A percentile compares a stretch with the other conserved stretches of the same genome.
phyloP scores from a whole-genome alignment of 768 basidiomycete genomes.

The Amanita rimosa region DNA sequence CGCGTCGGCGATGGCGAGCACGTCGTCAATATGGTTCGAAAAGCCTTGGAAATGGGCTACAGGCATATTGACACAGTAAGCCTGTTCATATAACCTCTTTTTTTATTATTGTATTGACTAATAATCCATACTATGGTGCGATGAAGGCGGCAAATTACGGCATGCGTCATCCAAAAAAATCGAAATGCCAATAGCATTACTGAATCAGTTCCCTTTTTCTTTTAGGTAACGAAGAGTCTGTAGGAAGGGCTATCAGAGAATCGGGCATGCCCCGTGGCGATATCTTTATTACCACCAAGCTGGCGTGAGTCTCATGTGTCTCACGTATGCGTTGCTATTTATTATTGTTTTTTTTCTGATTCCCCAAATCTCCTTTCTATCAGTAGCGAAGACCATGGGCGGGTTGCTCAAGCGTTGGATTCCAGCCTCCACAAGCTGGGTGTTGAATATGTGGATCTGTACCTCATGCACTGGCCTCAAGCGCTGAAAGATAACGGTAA shows the following conservation, averaged over 20 bases:
- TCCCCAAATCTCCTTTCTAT: not conserved
- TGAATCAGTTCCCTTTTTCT: not conserved
- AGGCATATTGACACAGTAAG: constrained; percentile 24
- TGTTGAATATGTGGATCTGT: constrained; percentile 37
- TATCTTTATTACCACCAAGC: constrained; percentile 30
- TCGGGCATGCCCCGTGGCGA: constrained; percentile 27
- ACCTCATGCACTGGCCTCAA: constrained; percentile 30
- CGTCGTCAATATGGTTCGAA: constrained; percentile 24
- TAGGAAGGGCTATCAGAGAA: constrained; percentile 26
- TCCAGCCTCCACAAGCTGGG: constrained; percentile 21
- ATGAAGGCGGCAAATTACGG: constrained; percentile 6
- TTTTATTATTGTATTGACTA: too few relatives aligned
- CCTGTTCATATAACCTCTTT: constrained; percentile 4
- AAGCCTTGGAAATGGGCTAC: constrained; percentile 26
- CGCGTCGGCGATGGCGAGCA: constrained; percentile 23
- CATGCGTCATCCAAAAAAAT: not conserved
- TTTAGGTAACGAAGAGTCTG: constrained; percentile 22
- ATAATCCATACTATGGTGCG: not conserved
- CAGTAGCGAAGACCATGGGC: constrained; percentile 22
- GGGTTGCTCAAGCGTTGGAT: constrained; percentile 22
- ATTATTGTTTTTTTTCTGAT: constrained; percentile 9
- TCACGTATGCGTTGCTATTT: not conserved
- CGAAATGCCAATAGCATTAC: not conserved
- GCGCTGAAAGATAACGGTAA: constrained; percentile 12
- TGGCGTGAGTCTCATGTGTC: constrained; percentile 15